Evolutionary conservation across 805 yeast genomes (phyloP).

Genomic region (Saturnispora besseyi): DNA sequence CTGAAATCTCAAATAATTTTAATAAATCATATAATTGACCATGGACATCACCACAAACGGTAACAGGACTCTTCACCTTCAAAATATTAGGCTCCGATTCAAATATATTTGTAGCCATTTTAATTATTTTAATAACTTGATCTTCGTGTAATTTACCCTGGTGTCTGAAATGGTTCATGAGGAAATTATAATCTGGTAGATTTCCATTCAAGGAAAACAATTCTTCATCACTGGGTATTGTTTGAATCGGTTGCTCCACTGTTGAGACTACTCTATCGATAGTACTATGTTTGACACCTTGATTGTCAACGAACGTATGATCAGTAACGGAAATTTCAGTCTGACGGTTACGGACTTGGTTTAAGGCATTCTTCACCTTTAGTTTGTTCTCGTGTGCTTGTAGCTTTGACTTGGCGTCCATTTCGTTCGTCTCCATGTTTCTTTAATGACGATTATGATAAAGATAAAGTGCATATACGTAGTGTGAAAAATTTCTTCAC

Average conservation of each 20-base stretch:
- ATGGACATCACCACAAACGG: constrained; percentile 96
- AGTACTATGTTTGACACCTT: constrained; percentile 49
- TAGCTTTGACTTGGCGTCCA: constrained; percentile 15
- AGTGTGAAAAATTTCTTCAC: neutral
- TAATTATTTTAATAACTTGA: constrained; percentile 62
- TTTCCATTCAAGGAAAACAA: constrained; percentile 52
- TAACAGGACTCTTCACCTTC: constrained; percentile 82
- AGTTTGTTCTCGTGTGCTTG: constrained; percentile 36
- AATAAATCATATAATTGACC: constrained; percentile 89
- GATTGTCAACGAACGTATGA: constrained; percentile 42
- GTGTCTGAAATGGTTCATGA: constrained; percentile 61
- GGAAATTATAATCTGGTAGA: constrained; percentile 61
- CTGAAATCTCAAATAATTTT: constrained; percentile 90
- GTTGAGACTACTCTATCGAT: constrained; percentile 44
- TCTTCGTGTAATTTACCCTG: constrained; percentile 73
- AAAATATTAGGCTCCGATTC: constrained; percentile 70
- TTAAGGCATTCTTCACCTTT: constrained; percentile 40
- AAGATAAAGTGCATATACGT: neutral
- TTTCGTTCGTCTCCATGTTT: neutral
- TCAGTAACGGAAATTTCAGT: constrained; percentile 15
- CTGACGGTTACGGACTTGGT: constrained; percentile 18
- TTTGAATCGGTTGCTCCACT: constrained; percentile 61
- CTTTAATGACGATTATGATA: neutral
- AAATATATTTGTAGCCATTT: constrained; percentile 55
- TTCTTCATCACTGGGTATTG: constrained; percentile 57